phyloP scores from a whole-genome alignment of 495 filamentous ascomycete genomes.

The Friedmanniomyces endolithicus region DNA sequence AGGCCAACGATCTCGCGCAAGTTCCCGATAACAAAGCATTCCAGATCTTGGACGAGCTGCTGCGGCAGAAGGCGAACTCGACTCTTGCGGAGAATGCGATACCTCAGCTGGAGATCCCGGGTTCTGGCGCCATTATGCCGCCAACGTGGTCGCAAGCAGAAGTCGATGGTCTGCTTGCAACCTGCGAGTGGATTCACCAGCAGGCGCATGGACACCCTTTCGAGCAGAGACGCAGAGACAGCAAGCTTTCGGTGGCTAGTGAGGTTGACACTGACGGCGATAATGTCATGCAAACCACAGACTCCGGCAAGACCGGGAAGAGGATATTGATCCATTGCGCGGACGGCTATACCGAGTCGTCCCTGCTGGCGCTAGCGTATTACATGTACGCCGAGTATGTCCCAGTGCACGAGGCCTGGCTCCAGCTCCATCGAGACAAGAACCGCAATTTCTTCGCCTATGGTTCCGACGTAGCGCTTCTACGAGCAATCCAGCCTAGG shows the following conservation, averaged over 20 bases:
- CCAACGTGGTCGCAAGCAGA: conserved; percentile 68
- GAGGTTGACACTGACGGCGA: conserved; percentile 47
- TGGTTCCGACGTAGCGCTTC: conserved; percentile 68
- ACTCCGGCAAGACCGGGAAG: not conserved
- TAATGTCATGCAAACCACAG: conserved; percentile 27
- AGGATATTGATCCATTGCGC: conserved; percentile 75
- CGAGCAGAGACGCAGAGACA: conserved; percentile 22
- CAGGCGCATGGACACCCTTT: conserved; percentile 45
- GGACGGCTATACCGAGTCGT: conserved; percentile 92
- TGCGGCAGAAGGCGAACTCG: conserved; percentile 25
- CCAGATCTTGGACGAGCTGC: conserved; percentile 45
- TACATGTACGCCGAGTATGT: conserved; percentile 77
- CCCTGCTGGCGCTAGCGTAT: conserved; percentile 76
- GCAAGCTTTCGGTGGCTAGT: conserved; percentile 16
- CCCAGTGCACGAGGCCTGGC: conserved; percentile 72
- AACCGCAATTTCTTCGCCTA: conserved; percentile 94
- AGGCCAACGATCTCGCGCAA: conserved; percentile 70
- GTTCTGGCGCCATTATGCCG: conserved; percentile 76
- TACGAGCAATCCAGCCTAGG: conserved; percentile 60
- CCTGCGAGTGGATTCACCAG: conserved; percentile 79
- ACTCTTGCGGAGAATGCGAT: conserved; percentile 33
- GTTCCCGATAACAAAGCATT: conserved; percentile 45
- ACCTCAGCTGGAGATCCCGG: conserved; percentile 71
- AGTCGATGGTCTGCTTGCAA: conserved; percentile 69
- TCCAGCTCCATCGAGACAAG: conserved; percentile 66